Base-by-base conservation (phyloP, 108 stramenopile genomes). In the Phaeodactylum tricornutum region DNA sequence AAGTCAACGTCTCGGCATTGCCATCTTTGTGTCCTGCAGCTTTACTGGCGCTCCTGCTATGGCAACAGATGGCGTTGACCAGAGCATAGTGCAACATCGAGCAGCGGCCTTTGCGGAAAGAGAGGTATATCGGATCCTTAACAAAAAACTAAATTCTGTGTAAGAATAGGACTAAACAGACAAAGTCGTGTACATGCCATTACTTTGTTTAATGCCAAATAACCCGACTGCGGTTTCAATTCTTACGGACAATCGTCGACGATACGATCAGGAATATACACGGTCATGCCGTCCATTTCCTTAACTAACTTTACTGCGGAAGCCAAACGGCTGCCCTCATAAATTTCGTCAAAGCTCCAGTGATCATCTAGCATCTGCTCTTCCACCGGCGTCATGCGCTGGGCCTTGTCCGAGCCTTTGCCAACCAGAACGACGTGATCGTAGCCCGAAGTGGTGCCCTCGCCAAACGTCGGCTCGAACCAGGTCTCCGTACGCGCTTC, bases 281-380 rank as follows among this genome's bases (percentile, higher is more conserved):
- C 85, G 12, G 66, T 77, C 86, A 93, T 82, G 6, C 92, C 92
- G 59, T 93, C 76, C 87, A 93, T 88, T 43, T 67, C 77, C 53
- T 75, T 70, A 30, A 69, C 87, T 36, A 93, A 58, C 20, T 53
- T 64, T 21, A 93, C 57, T 37, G 56, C 46, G 34, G 74, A 72
- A 2, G 86, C 87, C 47, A 93, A 76, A 31, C 92, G 72, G 59
- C 74, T 75, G 50, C 77, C 81, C 2, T 64, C 71, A 33, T 74
- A 77, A 51, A 92, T 61, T 55, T 93, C 87, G 53, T 93, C 87
- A 29, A 80, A 81, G 48, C 89, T 87, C 92, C 92, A 93, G 53
- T 87, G 84, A 42, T 68, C 68, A 14, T 74, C 56, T 31, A 93
- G 50, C 62, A 78, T 71, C 31, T 55, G 49, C 21, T 53, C 40